Evolutionary conservation across 148 eudicot genomes (phyloP).

Genomic region (Vaccinium corymbosum): DNA sequence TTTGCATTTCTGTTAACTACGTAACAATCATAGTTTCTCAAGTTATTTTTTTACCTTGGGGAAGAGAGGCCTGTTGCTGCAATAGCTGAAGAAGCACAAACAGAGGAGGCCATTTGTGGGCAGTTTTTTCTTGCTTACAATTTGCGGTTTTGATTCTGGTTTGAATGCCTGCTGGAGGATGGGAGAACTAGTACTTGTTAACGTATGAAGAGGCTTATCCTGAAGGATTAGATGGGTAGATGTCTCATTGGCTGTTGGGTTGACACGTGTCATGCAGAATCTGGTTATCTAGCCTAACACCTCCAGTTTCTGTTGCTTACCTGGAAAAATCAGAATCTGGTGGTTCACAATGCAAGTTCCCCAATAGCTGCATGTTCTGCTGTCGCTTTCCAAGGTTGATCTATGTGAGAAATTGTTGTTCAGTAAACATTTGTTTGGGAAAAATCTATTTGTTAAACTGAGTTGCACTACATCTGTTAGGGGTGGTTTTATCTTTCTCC

Average conservation of each 20-base stretch:
- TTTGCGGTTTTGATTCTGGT: not conserved
- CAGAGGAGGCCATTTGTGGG: constrained; percentile 71
- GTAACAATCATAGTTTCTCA: not conserved
- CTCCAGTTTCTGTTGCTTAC: constrained; percentile 22
- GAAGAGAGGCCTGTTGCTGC: constrained; percentile 77
- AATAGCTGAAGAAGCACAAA: constrained; percentile 89
- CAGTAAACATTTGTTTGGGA: not conserved
- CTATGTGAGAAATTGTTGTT: not conserved
- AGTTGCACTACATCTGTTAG: not conserved
- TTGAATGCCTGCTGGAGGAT: not conserved
- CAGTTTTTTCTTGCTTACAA: constrained; percentile 5
- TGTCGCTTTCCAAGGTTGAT: not conserved
- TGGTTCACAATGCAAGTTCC: constrained; percentile 36
- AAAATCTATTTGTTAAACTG: not conserved
- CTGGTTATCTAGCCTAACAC: constrained; percentile 18
- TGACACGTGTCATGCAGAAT: constrained; percentile 61
- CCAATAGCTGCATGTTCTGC: not conserved
- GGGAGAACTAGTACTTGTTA: constrained; percentile 13
- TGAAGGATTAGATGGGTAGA: constrained; percentile 37
- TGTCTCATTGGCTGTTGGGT: constrained; percentile 47
- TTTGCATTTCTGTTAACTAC: too few species aligned
- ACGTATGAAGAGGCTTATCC: constrained; percentile 46
- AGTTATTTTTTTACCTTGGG: constrained; percentile 44
- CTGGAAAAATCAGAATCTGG: constrained; percentile 37
- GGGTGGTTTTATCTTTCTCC: not conserved